These are phyloP conservation scores for Oryza coarctata DNA, from an alignment of 176 grass and related monocot species.

Conservation along the genomic window DNA sequence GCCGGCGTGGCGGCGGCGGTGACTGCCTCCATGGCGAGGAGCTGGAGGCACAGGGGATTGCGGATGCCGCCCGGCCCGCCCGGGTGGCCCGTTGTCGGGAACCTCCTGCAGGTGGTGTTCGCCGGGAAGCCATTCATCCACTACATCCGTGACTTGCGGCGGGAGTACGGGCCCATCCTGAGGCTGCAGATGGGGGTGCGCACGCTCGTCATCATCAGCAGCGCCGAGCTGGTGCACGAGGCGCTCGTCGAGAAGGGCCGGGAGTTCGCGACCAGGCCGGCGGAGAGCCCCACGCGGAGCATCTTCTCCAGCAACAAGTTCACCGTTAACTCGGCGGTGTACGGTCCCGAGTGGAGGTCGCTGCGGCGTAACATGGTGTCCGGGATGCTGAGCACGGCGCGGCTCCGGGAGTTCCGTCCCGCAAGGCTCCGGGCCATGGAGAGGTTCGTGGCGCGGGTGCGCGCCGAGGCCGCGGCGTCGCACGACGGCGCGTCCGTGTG, in stretches of 20 bases:
- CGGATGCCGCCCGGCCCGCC: conserved; percentile 63
- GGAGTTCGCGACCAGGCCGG: conserved; percentile 70
- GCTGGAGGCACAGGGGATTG: conserved; percentile 41
- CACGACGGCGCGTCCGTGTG: conserved; percentile 52
- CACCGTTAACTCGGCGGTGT: conserved; percentile 82
- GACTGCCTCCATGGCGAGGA: neutral
- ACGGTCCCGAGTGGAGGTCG: conserved; percentile 78
- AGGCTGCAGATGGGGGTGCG: conserved; percentile 87
- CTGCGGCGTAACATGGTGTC: conserved; percentile 94
- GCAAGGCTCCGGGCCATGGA: conserved; percentile 68
- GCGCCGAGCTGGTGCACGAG: conserved; percentile 73
- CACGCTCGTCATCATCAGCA: conserved; percentile 79
- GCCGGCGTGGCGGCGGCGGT: neutral
- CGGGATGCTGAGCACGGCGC: conserved; percentile 72
- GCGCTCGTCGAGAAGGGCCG: conserved; percentile 67
- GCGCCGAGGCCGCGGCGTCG: conserved; percentile 52
- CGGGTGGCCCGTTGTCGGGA: conserved; percentile 75
- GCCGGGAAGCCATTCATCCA: conserved; percentile 89
- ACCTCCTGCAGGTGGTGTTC: conserved; percentile 84
- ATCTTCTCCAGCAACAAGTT: conserved; percentile 95
- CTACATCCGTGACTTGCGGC: conserved; percentile 58
- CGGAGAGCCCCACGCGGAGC: conserved; percentile 67
- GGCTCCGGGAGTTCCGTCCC: conserved; percentile 63
- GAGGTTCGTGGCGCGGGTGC: conserved; percentile 72
- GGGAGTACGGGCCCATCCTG: conserved; percentile 71